Conservation (phyloP, 768 basidiomycete species). For the Rhizopogon salebrosus region DNA sequence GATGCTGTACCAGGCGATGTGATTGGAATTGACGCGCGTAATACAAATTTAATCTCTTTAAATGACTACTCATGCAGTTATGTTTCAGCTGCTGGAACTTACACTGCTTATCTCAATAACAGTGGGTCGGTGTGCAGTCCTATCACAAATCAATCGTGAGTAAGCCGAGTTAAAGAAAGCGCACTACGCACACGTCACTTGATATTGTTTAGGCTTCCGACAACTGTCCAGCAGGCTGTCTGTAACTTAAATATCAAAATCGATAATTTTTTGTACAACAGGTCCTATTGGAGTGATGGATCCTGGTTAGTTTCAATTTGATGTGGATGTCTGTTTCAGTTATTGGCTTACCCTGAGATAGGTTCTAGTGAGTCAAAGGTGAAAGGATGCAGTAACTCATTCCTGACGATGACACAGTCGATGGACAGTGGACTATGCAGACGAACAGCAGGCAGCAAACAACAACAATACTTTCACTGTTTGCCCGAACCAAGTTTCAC, state of each 20-base stretch:
- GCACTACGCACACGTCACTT: not conserved
- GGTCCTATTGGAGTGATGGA: constrained; percentile 11
- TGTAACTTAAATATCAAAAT: constrained; percentile 18
- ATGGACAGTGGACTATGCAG: constrained; percentile 14
- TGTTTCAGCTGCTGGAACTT: constrained; percentile 14
- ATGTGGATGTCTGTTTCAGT: not conserved
- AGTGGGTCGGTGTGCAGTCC: not conserved
- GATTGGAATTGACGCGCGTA: constrained; percentile 2
- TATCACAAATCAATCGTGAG: constrained; percentile 4
- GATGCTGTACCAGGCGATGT: constrained; percentile 3
- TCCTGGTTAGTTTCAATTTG: constrained; percentile 9
- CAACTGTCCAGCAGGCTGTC: constrained; percentile 15
- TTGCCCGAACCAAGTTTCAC: constrained; percentile 11
- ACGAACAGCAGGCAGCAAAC: constrained; percentile 10
- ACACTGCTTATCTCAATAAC: constrained; percentile 10
- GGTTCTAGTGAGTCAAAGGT: constrained; percentile 5
- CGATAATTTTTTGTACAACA: constrained; percentile 4
- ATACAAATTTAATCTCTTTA: not conserved
- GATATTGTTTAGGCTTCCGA: constrained; percentile 7
- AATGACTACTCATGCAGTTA: not conserved
- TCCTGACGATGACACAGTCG: constrained; percentile 7
- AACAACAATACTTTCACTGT: constrained; percentile 24
- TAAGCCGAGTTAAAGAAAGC: not conserved
- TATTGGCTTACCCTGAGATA: not conserved
- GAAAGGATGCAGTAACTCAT: not conserved